phyloP scores from a whole-genome alignment of 306 rosid species.

The Cicer judaicum region DNA sequence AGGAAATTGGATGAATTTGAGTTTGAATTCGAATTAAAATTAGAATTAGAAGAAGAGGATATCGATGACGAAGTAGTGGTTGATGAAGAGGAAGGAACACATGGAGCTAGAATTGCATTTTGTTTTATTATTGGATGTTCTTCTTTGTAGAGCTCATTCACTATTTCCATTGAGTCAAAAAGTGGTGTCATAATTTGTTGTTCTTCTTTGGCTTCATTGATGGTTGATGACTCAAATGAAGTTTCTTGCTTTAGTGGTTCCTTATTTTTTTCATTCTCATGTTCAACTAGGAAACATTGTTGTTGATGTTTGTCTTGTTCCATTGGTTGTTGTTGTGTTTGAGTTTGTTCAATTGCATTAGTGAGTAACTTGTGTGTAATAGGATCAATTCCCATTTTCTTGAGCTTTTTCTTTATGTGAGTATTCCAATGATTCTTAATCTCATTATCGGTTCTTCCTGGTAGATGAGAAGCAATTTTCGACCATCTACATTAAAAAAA shows the following conservation, averaged over 20 bases:
- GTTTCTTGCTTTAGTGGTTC: constrained; percentile 50
- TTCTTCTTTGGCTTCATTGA: constrained; percentile 49
- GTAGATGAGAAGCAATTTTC: constrained; percentile 77
- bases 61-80: constrained; percentile 42
- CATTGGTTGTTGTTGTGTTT: constrained; percentile 42
- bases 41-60: constrained; percentile 42
- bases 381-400: constrained; percentile 82
- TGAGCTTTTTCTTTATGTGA: constrained; percentile 79
- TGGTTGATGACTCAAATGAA: constrained; percentile 50
- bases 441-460: constrained; percentile 87
- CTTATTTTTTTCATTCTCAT: constrained; percentile 44
- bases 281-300: constrained; percentile 25
- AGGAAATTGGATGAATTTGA: constrained; percentile 56
- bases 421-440: constrained; percentile 86
- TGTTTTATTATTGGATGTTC: constrained; percentile 67
- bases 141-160: constrained; percentile 62
- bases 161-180: constrained; percentile 53
- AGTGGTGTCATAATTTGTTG: constrained; percentile 44
- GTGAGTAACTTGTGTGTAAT: constrained; percentile 66
- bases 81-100: constrained; percentile 51
- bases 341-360: constrained; percentile 44
- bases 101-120: constrained; percentile 49
- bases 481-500: constrained; percentile 62
- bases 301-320: constrained; percentile 29
- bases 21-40: background rate